phyloP scores from a whole-genome alignment of 345 rosid species.

The Conringia planisiliqua region DNA sequence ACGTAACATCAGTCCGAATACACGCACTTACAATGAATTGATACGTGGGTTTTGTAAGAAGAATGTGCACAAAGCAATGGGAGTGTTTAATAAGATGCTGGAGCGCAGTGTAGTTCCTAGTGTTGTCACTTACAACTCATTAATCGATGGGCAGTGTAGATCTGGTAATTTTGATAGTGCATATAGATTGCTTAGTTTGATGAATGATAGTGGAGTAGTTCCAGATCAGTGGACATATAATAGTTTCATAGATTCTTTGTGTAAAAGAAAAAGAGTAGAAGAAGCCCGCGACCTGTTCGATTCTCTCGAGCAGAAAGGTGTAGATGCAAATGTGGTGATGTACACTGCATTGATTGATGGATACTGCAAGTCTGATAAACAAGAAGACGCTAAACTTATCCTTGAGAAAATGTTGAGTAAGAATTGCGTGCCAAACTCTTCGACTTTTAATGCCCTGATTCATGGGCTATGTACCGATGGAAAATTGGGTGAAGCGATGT shows the following conservation, averaged over 20 bases:
- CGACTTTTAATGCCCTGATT: conserved; percentile 72
- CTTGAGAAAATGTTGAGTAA: conserved; percentile 56
- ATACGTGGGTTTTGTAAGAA: conserved; percentile 61
- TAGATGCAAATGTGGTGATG: conserved; percentile 68
- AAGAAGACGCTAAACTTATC: conserved; percentile 51
- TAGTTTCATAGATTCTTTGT: conserved; percentile 59
- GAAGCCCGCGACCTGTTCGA: conserved; percentile 66
- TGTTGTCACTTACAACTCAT: conserved; percentile 63
- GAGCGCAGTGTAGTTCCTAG: conserved; percentile 49
- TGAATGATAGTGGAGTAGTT: conserved; percentile 51
- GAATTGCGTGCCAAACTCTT: conserved; percentile 58
- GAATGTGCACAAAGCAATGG: conserved; percentile 87
- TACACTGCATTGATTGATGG: conserved; percentile 87
- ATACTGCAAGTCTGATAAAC: conserved; percentile 61
- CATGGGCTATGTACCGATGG: conserved; percentile 63
- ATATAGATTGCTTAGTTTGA: conserved; percentile 61
- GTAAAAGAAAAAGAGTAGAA: conserved; percentile 61
- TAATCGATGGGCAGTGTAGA: conserved; percentile 74
- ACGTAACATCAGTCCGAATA: conserved; percentile 56
- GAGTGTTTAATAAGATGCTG: conserved; percentile 54
- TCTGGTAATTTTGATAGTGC: conserved; percentile 72
- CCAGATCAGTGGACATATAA: conserved; percentile 78
- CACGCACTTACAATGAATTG: conserved; percentile 81
- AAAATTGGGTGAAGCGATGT: conserved; percentile 47
- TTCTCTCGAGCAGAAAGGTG: conserved; percentile 66